Base-by-base conservation (phyloP, 2,329 filamentous ascomycete genomes). In the Penicillium nordicum region DNA sequence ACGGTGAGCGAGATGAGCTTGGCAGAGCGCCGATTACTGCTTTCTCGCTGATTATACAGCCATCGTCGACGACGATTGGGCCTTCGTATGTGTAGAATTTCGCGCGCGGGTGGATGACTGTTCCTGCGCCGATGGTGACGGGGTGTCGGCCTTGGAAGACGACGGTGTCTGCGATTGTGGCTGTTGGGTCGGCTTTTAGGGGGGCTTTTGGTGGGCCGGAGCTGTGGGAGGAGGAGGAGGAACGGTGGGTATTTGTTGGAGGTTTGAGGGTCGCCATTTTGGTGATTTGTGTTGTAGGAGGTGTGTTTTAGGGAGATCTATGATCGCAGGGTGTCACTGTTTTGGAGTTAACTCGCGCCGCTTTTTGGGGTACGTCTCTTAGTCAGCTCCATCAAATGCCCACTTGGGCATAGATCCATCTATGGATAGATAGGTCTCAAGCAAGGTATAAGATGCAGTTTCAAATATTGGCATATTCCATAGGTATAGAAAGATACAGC, bases 21-120 rank as follows among this genome's bases (percentile, higher is more conserved):
- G 89, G 81, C 74, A 55, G 84, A 78, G 75, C 63, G 2, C 77
- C 77, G 27, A 79, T 74, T 0, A 73, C 57, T 43, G 67, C 70
- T 59, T 79, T 79, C 67, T 97, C 94, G 64, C 88, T 85, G 42
- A 97, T 81, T 44, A 96, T 88, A 66, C 89, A 94, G 50, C 88
- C 86, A 57, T 90, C 86, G 27, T 92, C 92, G 57, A 96, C 84
- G 29, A 86, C 86, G 63, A 97, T 86, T 42, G 91, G 87, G 5
- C 91, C 91, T 50, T 88, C 81, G 55, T 86, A 85, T 9, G 93
- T 88, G 67, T 92, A 89, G 55, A 97, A 82, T 59, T 87, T 86
- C 16, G 87, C 84, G 47, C 92, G 89, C 1, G 94, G 92, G 68
- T 97, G 93, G n/a, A 99, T 77, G 7, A 97, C 84, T 4, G 85